Evolutionary conservation across 73 alveolate species (phyloP).

Genomic region (Tetrahymena thermophila): DNA sequence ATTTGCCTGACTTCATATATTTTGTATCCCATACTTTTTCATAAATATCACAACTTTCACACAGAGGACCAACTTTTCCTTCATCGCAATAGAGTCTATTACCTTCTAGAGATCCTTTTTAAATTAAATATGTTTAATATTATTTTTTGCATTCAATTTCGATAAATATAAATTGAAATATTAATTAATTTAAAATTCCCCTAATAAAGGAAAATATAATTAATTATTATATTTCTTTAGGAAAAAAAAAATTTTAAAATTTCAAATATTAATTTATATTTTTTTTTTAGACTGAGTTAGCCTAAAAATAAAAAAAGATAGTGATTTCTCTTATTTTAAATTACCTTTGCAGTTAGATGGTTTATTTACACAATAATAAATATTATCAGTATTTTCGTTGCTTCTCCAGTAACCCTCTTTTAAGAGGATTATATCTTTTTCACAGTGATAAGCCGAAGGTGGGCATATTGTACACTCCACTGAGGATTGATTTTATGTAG

Average conservation of each 20-base stretch:
- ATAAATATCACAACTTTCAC: background rate
- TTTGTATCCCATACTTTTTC: background rate
- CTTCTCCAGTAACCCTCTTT: background rate
- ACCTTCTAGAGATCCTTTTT: background rate
- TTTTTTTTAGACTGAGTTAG: no score
- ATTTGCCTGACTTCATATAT: background rate
- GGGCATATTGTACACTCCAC: background rate
- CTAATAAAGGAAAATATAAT: background rate
- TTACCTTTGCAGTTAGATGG: background rate
- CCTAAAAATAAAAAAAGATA: no score
- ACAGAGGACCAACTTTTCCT: background rate
- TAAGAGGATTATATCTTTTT: background rate
- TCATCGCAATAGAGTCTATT: background rate
- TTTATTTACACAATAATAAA: background rate
- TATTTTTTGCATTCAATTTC: no score
- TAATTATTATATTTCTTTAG: background rate
- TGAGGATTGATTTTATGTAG: background rate
- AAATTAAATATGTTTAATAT: background rate
- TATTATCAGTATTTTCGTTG: background rate
- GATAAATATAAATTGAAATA: no score
- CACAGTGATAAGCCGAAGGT: background rate
- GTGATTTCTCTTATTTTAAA: background rate
- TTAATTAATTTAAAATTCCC: no score
- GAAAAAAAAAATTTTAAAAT: background rate
- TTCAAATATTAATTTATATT: no score